A percentile compares a stretch with the other conserved stretches of the same genome.
These are phyloP conservation scores for Schizochytrium sp. DNA, from an alignment of 108 stramenopile species.

Conservation along the genomic window DNA sequence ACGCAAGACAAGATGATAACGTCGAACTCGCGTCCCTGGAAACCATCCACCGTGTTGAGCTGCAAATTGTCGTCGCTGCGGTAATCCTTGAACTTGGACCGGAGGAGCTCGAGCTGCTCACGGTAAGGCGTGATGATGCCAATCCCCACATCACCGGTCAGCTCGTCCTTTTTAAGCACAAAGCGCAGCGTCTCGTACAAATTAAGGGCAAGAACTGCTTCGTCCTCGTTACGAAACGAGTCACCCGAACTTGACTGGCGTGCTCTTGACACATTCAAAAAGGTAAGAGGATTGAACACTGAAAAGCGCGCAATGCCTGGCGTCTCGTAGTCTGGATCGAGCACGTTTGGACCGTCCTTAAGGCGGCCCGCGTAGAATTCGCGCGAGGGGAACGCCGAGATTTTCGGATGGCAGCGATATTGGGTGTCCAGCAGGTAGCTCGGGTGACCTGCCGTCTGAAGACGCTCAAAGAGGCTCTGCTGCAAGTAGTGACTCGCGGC, in stretches of 20 bases:
- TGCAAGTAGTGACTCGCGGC: conserved; percentile 75
- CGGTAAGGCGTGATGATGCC: conserved; percentile 83
- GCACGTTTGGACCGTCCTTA: conserved; percentile 69
- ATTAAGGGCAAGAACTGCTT: conserved; percentile 32
- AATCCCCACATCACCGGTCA: conserved; percentile 31
- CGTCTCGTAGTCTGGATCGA: conserved; percentile 51
- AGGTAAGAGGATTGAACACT: conserved; percentile 21
- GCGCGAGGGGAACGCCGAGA: conserved; percentile 71
- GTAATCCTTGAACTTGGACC: neutral
- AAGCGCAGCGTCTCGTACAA: conserved; percentile 26
- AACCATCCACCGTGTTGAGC: conserved; percentile 81
- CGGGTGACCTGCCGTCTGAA: conserved; percentile 80
- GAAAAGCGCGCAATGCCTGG: conserved; percentile 41
- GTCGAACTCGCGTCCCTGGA: conserved; percentile 86
- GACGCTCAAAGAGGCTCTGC: conserved; percentile 84
- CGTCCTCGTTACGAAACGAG: conserved; percentile 26
- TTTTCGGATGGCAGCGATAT: conserved; percentile 85
- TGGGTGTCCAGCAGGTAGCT: conserved; percentile 89
- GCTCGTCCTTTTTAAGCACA: neutral
- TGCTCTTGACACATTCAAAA: neutral
- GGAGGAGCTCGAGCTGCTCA: conserved; percentile 65
- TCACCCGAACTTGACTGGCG: neutral
- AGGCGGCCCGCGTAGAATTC: conserved; percentile 76
- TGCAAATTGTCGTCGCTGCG: conserved; percentile 42
- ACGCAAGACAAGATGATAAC: conserved; percentile 82